Evolutionary conservation across 495 filamentous ascomycete genomes (phyloP).

Genomic region (Hypoxylon trugodes): DNA sequence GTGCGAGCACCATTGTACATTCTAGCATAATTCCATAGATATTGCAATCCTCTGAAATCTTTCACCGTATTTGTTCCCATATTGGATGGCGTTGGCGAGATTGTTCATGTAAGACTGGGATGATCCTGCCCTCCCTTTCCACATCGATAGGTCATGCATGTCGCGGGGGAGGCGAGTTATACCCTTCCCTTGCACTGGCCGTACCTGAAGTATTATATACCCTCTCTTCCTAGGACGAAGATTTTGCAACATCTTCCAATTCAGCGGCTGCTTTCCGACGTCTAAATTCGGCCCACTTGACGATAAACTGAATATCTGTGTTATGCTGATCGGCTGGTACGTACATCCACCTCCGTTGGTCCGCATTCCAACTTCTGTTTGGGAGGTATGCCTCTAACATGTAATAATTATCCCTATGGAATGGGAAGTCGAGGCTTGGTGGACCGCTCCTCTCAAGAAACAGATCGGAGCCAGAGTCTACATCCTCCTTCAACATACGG

Average conservation of each 20-base stretch:
- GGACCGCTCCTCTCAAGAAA: slow-evolving; percentile 59
- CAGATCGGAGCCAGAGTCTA: slow-evolving; percentile 50
- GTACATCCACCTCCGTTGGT: slow-evolving; percentile 53
- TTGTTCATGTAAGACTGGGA: too few relatives aligned
- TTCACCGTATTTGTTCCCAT: too few relatives aligned
- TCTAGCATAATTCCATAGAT: too few relatives aligned
- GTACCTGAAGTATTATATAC: neutral
- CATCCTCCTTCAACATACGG: slow-evolving; percentile 56
- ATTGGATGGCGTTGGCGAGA: too few relatives aligned
- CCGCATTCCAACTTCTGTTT: slow-evolving; percentile 53
- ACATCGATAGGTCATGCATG: too few relatives aligned
- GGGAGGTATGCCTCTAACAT: slow-evolving; percentile 61
- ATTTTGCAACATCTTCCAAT: neutral
- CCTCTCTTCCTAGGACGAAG: neutral
- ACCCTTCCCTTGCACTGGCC: too few relatives aligned
- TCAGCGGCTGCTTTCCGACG: neutral
- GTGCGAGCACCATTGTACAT: too few relatives aligned
- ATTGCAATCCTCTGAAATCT: too few relatives aligned
- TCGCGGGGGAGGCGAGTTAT: too few relatives aligned
- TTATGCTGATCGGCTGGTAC: slow-evolving; percentile 54
- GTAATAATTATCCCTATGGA: slow-evolving; percentile 63
- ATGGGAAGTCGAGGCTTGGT: slow-evolving; percentile 58
- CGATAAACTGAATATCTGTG: slow-evolving; percentile 46
- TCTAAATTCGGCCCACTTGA: slow-evolving; percentile 32
- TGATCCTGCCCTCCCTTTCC: too few relatives aligned